These are phyloP conservation scores for Candida pini DNA, from an alignment of 805 yeast genomes.

Conservation along the genomic window DNA sequence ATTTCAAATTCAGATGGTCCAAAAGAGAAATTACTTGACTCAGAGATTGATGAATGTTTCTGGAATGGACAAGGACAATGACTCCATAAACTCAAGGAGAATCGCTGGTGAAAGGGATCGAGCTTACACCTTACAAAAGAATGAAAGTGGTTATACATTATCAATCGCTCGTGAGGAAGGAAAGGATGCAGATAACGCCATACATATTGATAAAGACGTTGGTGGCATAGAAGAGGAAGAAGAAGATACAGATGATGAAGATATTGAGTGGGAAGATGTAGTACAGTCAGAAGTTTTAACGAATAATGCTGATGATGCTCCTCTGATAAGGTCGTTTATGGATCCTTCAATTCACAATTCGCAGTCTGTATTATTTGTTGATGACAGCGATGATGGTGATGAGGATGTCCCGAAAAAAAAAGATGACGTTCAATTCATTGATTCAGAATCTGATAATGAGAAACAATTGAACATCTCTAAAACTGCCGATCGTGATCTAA, in stretches of 20 bases:
- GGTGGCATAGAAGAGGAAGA: constrained; percentile 14
- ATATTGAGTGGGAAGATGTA: constrained; percentile 71
- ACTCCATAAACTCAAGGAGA: constrained; percentile 40
- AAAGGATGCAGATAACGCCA: constrained; percentile 38
- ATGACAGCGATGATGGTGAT: constrained; percentile 2
- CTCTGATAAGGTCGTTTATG: constrained; percentile 10
- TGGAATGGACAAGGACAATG: constrained; percentile 60
- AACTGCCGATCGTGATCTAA: background rate
- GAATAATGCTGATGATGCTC: background rate
- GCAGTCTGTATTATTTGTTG: constrained; percentile 15
- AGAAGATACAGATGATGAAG: constrained; percentile 33
- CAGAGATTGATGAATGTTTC: constrained; percentile 79
- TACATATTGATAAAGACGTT: constrained; percentile 35
- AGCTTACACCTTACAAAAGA: constrained; percentile 68
- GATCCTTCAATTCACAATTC: constrained; percentile 15
- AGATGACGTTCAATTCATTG: background rate
- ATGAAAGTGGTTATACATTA: constrained; percentile 80
- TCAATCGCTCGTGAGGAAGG: constrained; percentile 48
- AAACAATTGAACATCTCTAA: too few species aligned
- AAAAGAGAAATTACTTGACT: constrained; percentile 84
- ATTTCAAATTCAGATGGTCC: constrained; percentile 90
- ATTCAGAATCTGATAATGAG: background rate
- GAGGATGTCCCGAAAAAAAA: constrained; percentile 10
- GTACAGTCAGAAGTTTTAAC: too few species aligned
- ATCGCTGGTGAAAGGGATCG: constrained; percentile 80